Percentiles rank a stretch among this genome's conserved stretches.
Evolutionary conservation across 2,329 filamentous ascomycete species (phyloP).

Genomic region (Aspergillus texensis): DNA sequence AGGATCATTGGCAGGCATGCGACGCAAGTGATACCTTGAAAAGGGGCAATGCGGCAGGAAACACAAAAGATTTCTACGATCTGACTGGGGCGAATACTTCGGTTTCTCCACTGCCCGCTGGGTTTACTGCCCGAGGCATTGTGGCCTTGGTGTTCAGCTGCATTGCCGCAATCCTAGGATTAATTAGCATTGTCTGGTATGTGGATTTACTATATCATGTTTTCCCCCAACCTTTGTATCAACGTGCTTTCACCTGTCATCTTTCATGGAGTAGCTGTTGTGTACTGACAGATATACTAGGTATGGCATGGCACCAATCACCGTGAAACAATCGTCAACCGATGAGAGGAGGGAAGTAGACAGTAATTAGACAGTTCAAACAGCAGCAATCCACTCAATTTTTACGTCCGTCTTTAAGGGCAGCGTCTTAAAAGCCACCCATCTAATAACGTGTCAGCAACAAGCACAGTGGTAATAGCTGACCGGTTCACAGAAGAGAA

Average conservation of each 20-base stretch:
- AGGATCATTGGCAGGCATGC: slow-evolving; percentile 63
- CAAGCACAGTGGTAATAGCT: neutral
- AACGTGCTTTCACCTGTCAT: neutral
- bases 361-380: neutral
- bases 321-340: neutral
- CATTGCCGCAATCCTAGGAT: slow-evolving; percentile 68
- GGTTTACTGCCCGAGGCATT: slow-evolving; percentile 72
- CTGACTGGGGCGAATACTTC: slow-evolving; percentile 62
- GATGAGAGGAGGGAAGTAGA: neutral
- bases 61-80: slow-evolving; percentile 65
- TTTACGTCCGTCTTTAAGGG: slow-evolving; percentile 85
- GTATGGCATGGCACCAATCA: slow-evolving; percentile 10
- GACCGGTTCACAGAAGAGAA: neutral
- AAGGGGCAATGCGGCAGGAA: slow-evolving; percentile 74
- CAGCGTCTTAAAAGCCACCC: slow-evolving; percentile 85
- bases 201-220: neutral
- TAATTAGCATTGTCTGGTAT: slow-evolving; percentile 70
- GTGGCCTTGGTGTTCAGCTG: slow-evolving; percentile 75
- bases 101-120: slow-evolving; percentile 61
- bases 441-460: slow-evolving; percentile 41
- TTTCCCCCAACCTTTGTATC: neutral
- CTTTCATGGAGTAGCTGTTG: neutral
- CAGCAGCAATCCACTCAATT: slow-evolving; percentile 79
- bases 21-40: slow-evolving; percentile 53
- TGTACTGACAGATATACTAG: slow-evolving; percentile 5